A percentile compares a stretch with the other conserved stretches of the same genome.
Conservation (phyloP, 176 grass and related monocot species). For the Aegilops bicornis region DNA sequence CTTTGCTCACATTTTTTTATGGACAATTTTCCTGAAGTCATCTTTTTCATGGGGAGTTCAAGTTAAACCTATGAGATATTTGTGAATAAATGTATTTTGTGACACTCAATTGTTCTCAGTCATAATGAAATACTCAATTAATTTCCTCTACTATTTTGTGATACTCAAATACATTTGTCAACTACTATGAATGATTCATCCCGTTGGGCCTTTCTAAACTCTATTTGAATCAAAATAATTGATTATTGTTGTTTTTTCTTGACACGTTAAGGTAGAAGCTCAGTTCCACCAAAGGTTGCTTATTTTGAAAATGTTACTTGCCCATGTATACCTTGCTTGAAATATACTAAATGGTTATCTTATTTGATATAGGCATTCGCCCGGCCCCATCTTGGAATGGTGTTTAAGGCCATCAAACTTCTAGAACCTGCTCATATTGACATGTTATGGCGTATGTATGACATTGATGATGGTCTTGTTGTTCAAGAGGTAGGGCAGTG, state of each 20-base stretch:
- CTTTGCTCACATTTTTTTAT: too few relatives aligned
- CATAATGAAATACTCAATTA: too few relatives aligned
- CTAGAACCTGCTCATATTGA: neutral
- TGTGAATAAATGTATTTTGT: too few relatives aligned
- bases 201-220: too few relatives aligned
- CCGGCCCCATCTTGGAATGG: constrained; percentile 18
- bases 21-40: too few relatives aligned
- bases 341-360: neutral
- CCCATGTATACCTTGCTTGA: neutral
- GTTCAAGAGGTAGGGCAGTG: constrained; percentile 1
- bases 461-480: constrained; percentile 7
- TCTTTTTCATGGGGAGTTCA: too few relatives aligned
- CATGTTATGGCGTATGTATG: neutral
- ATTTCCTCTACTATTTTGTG: too few relatives aligned
- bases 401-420: constrained; percentile 4
- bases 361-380: neutral
- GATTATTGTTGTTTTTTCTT: neutral
- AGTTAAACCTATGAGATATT: too few relatives aligned
- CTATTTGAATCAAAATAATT: too few relatives aligned
- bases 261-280: neutral
- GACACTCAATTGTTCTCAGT: too few relatives aligned
- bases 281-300: neutral
- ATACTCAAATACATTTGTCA: too few relatives aligned
- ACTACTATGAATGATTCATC: neutral
- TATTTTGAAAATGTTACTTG: neutral